A percentile compares a stretch with the other conserved stretches of the same genome.
These are phyloP conservation scores for Paramecium pentaurelia DNA, from an alignment of 73 alveolate species.

Conservation along the genomic window DNA sequence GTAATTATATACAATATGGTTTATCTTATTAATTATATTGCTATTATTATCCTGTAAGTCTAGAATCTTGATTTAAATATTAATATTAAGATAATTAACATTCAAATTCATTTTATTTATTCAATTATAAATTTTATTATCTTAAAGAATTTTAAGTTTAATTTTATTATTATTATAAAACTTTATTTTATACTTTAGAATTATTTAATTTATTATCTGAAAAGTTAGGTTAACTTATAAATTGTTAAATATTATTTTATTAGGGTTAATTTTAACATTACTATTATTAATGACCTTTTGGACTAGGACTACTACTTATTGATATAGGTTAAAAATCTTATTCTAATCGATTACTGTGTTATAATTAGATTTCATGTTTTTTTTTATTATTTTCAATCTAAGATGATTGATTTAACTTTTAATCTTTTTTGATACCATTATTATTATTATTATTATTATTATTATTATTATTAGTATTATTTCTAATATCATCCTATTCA, in stretches of 20 bases:
- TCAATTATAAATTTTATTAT: not conserved
- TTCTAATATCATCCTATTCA: not conserved
- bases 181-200: not conserved
- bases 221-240: not conserved
- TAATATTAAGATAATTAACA: not conserved
- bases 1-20: not conserved
- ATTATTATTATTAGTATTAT: not conserved
- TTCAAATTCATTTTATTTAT: not conserved
- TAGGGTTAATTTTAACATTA: not conserved
- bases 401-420: not conserved
- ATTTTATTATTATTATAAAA: not conserved
- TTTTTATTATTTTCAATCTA: not conserved
- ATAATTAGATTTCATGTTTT: not conserved
- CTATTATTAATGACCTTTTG: not conserved
- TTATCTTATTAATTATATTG: not conserved
- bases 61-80: not conserved
- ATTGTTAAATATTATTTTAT: not conserved
- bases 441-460: not conserved
- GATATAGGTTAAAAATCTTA: not conserved
- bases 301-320: not conserved
- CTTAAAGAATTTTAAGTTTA: not conserved
- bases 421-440: not conserved
- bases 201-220: not conserved
- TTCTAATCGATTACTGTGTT: not conserved
- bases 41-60: not conserved